These are phyloP conservation scores for Fragilaria crotonensis DNA, from an alignment of 108 stramenopile genomes.

Conservation along the genomic window DNA sequence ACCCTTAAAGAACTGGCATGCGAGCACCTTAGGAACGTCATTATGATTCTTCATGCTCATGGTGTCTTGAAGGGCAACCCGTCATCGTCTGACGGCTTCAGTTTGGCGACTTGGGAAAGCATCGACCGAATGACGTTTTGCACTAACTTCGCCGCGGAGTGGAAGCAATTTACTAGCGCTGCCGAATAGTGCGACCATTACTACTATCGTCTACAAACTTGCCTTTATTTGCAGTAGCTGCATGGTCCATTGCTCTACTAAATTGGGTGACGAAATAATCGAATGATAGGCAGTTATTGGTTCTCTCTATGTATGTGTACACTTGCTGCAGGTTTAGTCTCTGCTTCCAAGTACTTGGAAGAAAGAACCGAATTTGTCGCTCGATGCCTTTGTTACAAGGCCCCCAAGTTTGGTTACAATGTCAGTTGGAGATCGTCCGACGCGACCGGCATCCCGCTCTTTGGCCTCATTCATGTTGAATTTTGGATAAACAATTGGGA, in stretches of 20 bases:
- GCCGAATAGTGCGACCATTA: too few species aligned
- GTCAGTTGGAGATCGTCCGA: slow-evolving; percentile 69
- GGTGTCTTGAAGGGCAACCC: slow-evolving; percentile 36
- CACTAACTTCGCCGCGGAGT: slow-evolving; percentile 44
- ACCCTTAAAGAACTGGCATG: slow-evolving; percentile 52
- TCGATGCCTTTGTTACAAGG: slow-evolving; percentile 75
- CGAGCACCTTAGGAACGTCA: slow-evolving; percentile 76
- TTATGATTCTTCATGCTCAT: slow-evolving; percentile 52
- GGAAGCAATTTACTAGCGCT: slow-evolving; percentile 31
- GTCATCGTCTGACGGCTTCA: slow-evolving; percentile 27
- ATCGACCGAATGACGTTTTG: slow-evolving; percentile 50
- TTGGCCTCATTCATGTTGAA: slow-evolving; percentile 52
- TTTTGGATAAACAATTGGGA: slow-evolving; percentile 77
- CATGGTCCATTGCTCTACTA: too few species aligned
- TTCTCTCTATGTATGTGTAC: too few species aligned
- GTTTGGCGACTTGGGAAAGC: slow-evolving; percentile 49
- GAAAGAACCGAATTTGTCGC: slow-evolving; percentile 72
- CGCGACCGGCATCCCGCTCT: slow-evolving; percentile 60
- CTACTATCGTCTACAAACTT: too few species aligned
- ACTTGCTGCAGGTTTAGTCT: too few species aligned
- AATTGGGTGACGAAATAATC: too few species aligned
- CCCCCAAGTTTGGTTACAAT: slow-evolving; percentile 78
- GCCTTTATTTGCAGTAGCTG: too few species aligned
- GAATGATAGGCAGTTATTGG: too few species aligned
- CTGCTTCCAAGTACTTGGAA: slow-evolving; percentile 80